Evolutionary conservation across 495 filamentous ascomycete genomes (phyloP), one percentile per base, ranked within the genome.

Genomic region (Trichoderma virens): DNA sequence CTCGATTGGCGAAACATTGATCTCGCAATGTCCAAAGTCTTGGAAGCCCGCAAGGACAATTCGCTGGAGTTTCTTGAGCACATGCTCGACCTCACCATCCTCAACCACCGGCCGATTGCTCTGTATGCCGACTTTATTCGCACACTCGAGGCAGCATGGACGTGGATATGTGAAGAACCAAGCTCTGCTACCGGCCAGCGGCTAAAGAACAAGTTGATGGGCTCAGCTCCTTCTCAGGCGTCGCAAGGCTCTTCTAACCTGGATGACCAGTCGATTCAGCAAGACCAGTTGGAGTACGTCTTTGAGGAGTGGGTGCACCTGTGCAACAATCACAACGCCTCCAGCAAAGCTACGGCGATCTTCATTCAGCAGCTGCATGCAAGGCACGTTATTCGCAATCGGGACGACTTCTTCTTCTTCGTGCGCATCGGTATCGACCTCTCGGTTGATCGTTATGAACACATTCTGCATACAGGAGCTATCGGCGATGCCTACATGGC

Each of bases 251-350:
- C 68, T 2, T 23, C 69, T 31, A 62, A 60, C 30, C 16, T 71
- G 35, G 65, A 65, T 14, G 65, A 66, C 35, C 68, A 70, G 13
- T 70, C 70, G 47, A 60, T 74, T 25, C 86, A 86, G 69, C 83
- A 85, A 54, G 88, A 93, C 62, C 93, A 96, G 68, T 85, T 97
- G 76, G 89, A 95, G 69, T 98, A 98, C 70, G 82, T 96, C 47
- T 96, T 99, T 72, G 90, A 88, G 11, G 94, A 98, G 72, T 99
- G 94, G 94, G 83, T 92, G 64, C 85, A 87, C 43, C 82, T 98
- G 18, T 92, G 86, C 78, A 85, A 89, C 73, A 88, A 90, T 60
- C 80, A 83, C 11, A 82, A 85, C 66, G 85, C 86, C 0, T 85
- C 85, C 13, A 89, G 92, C 32, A 90, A 88, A 69, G 82, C 88